Conservation (phyloP, 2,329 filamentous ascomycete species). For the Sclerotinia nivalis region DNA sequence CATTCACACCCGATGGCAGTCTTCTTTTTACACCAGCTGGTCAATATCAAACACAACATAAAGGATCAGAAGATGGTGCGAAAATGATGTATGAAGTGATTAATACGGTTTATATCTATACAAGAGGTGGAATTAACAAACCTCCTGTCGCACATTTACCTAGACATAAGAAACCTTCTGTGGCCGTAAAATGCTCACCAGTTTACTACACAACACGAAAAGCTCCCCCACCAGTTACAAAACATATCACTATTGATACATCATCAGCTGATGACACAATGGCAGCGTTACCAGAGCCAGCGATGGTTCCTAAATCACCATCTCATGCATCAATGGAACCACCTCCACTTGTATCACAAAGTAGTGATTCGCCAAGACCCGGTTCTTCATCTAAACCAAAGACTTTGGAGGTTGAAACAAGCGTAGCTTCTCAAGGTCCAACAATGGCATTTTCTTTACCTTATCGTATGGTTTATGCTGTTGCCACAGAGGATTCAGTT, state of each 20-base stretch:
- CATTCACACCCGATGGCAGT: conserved; percentile 94
- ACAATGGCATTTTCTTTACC: conserved; percentile 78
- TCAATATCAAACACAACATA: conserved; percentile 83
- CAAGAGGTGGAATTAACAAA: conserved; percentile 92
- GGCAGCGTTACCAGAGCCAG: conserved; percentile 78
- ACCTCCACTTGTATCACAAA: conserved; percentile 60
- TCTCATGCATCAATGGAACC: conserved; percentile 75
- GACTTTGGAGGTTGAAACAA: conserved; percentile 47
- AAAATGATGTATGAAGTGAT: conserved; percentile 83
- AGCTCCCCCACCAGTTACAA: conserved; percentile 68
- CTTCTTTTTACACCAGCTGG: conserved; percentile 91
- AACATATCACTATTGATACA: conserved; percentile 92
- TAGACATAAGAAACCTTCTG: conserved; percentile 96
- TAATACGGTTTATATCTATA: conserved; percentile 99
- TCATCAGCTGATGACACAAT: conserved; percentile 84
- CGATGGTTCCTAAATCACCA: conserved; percentile 56
- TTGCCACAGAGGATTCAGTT: conserved; percentile 94
- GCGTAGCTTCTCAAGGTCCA: conserved; percentile 56
- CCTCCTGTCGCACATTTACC: conserved; percentile 93
- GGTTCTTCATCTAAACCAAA: conserved; percentile 47
- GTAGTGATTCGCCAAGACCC: conserved; percentile 45
- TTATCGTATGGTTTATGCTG: conserved; percentile 94
- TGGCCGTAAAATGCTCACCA: conserved; percentile 92
- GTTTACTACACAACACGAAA: conserved; percentile 81
- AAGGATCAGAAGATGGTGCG: conserved; percentile 59